Percentiles rank a stretch among this genome's conserved stretches.
Conservation (phyloP, 441 rosid genomes). For the Mallotus repandus region DNA sequence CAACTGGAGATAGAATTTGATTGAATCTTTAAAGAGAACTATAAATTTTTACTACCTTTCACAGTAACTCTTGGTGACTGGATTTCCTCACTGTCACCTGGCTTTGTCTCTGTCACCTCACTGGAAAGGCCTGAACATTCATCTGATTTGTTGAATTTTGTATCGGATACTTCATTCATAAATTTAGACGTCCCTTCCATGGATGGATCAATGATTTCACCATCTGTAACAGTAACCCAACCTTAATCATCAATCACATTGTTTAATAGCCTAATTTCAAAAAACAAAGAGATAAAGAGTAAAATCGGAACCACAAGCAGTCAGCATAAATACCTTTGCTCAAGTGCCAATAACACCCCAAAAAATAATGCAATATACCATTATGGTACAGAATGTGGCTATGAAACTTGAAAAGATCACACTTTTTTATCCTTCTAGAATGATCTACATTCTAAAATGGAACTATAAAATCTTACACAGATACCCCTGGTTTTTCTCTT, state of each 20-base stretch:
- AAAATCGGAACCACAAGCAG: neutral
- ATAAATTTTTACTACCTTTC: constrained; percentile 36
- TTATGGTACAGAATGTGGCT: neutral
- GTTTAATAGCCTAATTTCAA: neutral
- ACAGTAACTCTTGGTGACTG: constrained; percentile 27
- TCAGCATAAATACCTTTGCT: neutral
- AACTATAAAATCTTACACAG: neutral
- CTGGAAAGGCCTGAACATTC: constrained; percentile 40
- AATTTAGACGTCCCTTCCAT: constrained; percentile 34
- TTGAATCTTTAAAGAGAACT: neutral
- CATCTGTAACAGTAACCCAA: constrained; percentile 34
- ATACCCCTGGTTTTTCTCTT: neutral
- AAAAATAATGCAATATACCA: no score
- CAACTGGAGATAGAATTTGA: neutral
- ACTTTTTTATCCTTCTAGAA: neutral
- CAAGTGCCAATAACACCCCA: no score
- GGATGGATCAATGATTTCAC: constrained; percentile 51
- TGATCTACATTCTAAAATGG: neutral
- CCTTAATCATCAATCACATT: neutral
- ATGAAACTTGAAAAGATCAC: neutral
- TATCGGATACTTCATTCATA: constrained; percentile 25
- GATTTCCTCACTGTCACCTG: constrained; percentile 41
- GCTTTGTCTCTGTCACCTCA: constrained; percentile 42
- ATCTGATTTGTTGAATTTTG: constrained; percentile 29
- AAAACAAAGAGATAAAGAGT: neutral